A percentile compares a stretch with the other conserved stretches of the same genome.
Conservation (phyloP, 345 rosid species). For the Aethionema arabicum region DNA sequence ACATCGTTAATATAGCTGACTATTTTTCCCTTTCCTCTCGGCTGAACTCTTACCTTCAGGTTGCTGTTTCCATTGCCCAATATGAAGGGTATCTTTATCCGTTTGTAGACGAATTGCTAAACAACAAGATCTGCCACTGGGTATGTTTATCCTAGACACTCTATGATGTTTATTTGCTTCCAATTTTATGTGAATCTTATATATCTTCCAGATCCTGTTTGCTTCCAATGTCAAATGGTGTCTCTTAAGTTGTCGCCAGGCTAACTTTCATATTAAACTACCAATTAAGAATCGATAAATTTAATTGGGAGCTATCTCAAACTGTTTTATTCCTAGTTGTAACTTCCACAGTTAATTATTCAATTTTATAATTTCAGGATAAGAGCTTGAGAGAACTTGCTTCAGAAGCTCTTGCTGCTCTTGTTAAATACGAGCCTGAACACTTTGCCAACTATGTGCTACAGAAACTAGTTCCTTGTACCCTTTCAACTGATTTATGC, state of each 20-base stretch:
- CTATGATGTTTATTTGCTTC: slow-evolving; percentile 7
- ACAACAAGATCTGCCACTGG: slow-evolving; percentile 92
- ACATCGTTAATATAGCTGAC: slow-evolving; percentile 90
- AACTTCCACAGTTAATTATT: slow-evolving; percentile 13
- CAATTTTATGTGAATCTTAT: slow-evolving; percentile 2
- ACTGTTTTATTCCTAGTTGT: neutral
- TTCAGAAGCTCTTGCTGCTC: slow-evolving; percentile 81
- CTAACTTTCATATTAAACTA: slow-evolving; percentile 1
- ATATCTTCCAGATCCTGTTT: slow-evolving; percentile 3
- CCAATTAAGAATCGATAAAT: slow-evolving; percentile 5
- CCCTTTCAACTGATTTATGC: slow-evolving; percentile 90
- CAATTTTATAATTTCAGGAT: slow-evolving; percentile 52
- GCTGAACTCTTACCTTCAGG: slow-evolving; percentile 72
- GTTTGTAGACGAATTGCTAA: slow-evolving; percentile 84
- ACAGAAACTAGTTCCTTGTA: slow-evolving; percentile 70
- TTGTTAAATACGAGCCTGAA: slow-evolving; percentile 75
- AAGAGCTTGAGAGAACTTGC: slow-evolving; percentile 93
- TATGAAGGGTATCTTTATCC: slow-evolving; percentile 84
- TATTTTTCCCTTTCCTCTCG: slow-evolving; percentile 97
- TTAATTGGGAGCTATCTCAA: slow-evolving; percentile 4
- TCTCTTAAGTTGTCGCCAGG: neutral
- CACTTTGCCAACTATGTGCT: slow-evolving; percentile 63
- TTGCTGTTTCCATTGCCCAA: slow-evolving; percentile 75
- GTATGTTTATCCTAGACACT: slow-evolving; percentile 47
- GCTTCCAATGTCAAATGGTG: neutral